These are phyloP conservation scores for Saussurea involucrata DNA, from an alignment of 129 eudicot species.

Conservation along the genomic window DNA sequence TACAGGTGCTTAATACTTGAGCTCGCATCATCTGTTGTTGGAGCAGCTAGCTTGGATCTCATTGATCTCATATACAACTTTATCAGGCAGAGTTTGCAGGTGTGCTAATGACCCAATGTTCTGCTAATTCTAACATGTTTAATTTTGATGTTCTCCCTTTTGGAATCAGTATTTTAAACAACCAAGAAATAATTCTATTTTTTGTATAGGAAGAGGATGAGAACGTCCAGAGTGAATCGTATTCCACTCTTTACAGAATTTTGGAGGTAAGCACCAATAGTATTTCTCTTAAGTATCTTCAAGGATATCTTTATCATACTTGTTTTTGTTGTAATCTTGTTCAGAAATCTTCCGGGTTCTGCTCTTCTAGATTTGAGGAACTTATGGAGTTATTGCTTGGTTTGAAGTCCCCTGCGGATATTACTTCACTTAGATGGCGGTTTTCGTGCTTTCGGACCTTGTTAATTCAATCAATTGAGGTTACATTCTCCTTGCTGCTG, in stretches of 20 bases:
- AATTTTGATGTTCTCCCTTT: background rate
- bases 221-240: slow-evolving; percentile 59
- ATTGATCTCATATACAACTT: slow-evolving; percentile 52
- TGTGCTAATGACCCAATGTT: slow-evolving; percentile 22
- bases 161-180: background rate
- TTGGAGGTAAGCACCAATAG: slow-evolving; percentile 47
- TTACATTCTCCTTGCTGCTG: slow-evolving; percentile 10
- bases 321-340: slow-evolving; percentile 18
- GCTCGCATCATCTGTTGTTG: slow-evolving; percentile 69
- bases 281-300: background rate
- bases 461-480: slow-evolving; percentile 72
- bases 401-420: slow-evolving; percentile 58
- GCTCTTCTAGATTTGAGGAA: slow-evolving; percentile 58
- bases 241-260: slow-evolving; percentile 55
- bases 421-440: slow-evolving; percentile 47
- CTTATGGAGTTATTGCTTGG: slow-evolving; percentile 71
- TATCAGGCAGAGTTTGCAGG: slow-evolving; percentile 71
- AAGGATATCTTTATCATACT: slow-evolving; percentile 7
- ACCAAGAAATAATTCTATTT: background rate
- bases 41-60: slow-evolving; percentile 65
- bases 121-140: background rate
- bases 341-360: slow-evolving; percentile 74
- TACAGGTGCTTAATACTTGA: slow-evolving; percentile 63
- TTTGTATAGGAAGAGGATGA: slow-evolving; percentile 56
- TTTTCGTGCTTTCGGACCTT: slow-evolving; percentile 59